These are phyloP conservation scores for Collybia sp. DNA, from an alignment of 768 basidiomycete genomes.

Conservation along the genomic window DNA sequence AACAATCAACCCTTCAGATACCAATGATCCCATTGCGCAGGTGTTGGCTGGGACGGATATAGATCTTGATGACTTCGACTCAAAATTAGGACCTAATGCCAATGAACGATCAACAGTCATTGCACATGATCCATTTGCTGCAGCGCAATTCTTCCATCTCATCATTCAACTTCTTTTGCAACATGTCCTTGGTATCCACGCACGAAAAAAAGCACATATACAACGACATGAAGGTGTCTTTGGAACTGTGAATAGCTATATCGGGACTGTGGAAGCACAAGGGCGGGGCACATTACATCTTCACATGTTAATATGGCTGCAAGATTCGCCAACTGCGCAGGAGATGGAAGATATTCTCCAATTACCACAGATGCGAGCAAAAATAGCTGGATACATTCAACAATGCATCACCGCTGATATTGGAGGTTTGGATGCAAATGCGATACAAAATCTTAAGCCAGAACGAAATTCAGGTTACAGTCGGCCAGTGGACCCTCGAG, in stretches of 20 bases:
- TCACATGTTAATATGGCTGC: slow-evolving; percentile 34
- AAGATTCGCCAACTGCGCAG: slow-evolving; percentile 17
- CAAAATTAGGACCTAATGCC: slow-evolving; percentile 16
- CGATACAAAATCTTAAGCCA: too few species aligned
- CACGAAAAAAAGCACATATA: slow-evolving; percentile 3
- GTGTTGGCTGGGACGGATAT: slow-evolving; percentile 38
- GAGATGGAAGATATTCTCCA: slow-evolving; percentile 16
- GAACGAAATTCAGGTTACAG: too few species aligned
- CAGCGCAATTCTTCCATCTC: slow-evolving; percentile 36
- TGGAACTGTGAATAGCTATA: slow-evolving; percentile 23
- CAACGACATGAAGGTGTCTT: slow-evolving; percentile 22
- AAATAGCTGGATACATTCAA: too few species aligned
- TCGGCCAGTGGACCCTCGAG: too few species aligned
- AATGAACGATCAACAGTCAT: slow-evolving; percentile 17
- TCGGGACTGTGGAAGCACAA: slow-evolving; percentile 37
- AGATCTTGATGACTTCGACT: slow-evolving; percentile 32
- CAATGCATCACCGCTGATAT: too few species aligned
- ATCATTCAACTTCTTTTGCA: slow-evolving; percentile 24
- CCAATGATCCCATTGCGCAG: slow-evolving; percentile 39
- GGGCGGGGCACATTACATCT: slow-evolving; percentile 35
- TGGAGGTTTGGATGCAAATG: too few species aligned
- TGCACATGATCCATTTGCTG: slow-evolving; percentile 33
- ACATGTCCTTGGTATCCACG: slow-evolving; percentile 25
- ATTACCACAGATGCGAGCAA: too few species aligned
- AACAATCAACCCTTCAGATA: slow-evolving; percentile 37